Evolutionary conservation across 2,329 filamentous ascomycete species (phyloP).

Genomic region (Cladophialophora psammophila): DNA sequence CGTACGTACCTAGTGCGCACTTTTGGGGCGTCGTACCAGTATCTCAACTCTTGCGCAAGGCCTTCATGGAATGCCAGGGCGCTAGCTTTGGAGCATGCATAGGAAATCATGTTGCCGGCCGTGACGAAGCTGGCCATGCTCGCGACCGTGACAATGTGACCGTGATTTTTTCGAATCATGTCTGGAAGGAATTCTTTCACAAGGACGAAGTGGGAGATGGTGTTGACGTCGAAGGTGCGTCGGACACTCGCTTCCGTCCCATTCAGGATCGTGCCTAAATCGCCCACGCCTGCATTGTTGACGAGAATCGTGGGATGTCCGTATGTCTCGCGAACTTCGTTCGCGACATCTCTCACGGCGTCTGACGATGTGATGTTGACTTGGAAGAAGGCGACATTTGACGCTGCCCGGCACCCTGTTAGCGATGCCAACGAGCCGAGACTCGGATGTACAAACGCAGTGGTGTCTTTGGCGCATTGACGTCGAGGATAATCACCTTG

Average conservation of each 20-base stretch:
- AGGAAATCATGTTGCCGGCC: conserved; percentile 70
- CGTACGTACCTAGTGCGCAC: conserved; percentile 17
- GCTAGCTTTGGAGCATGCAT: conserved; percentile 70
- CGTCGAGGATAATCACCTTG: conserved; percentile 75
- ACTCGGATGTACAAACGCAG: conserved; percentile 55
- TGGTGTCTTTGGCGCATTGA: conserved; percentile 67
- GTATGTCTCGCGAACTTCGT: conserved; percentile 50
- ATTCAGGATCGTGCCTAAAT: conserved; percentile 56
- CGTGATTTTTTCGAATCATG: conserved; percentile 70
- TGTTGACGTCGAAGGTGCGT: conserved; percentile 73
- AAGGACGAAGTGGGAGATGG: conserved; percentile 70
- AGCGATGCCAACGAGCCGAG: conserved; percentile 58
- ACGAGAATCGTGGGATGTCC: conserved; percentile 53
- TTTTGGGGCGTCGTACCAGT: conserved; percentile 3
- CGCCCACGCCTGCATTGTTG: conserved; percentile 61
- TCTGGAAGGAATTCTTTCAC: conserved; percentile 70
- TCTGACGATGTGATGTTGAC: not conserved
- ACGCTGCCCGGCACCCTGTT: conserved; percentile 45
- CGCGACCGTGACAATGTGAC: conserved; percentile 75
- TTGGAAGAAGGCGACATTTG: conserved; percentile 5
- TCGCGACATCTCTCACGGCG: not conserved
- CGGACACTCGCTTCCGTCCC: conserved; percentile 47
- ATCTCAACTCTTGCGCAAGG: conserved; percentile 8
- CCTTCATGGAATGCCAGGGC: conserved; percentile 72
- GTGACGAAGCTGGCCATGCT: conserved; percentile 67